Base-by-base conservation (phyloP, 805 yeast genomes). In the Pichia cephalocereana region DNA sequence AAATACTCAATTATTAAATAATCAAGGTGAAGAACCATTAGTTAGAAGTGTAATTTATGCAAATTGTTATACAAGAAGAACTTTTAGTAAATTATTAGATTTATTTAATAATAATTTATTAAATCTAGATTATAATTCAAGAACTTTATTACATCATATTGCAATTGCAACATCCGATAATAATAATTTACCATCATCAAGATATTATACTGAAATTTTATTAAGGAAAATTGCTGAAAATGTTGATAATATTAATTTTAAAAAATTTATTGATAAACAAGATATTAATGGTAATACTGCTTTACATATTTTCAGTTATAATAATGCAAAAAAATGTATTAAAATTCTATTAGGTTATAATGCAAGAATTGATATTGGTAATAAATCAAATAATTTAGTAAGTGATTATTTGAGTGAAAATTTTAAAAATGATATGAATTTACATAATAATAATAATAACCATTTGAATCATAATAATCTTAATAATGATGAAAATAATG, bases 141-240 rank as follows among this genome's bases (percentile, higher is more conserved):
- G 86, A 56, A 88, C 96, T 0, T 81, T 95, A 0, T 67, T 93
- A 44, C 99, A 93, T 62, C 93, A 89, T 62, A 82, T 91, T 49
- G 86, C 91, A 26, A 75, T 70, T 56, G 79, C 83, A 51, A 81
- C 86, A 32, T 75, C 79, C 44, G 74, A 82, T n/a, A 71, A 74
- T 48, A 75, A 83, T 17, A 79, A 87, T 53, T 72, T 83, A 15
- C 85, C 90, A 1, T 82, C 96, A 8, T 86, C 96, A 10, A 70
- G 85, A 37, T 90, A 90, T 64, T 91, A 93, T 63, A 68, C 87
- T 55, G 93, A 85, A 59, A 75, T 81, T 12, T 67, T 90, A 39
- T 71, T 91, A 54, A 82, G 83, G 28, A 88, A 85, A 63, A 68
- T 90, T 41, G 75, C 85, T 2, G 83, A 82, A 53, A 58, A 57